Percentiles rank a stretch among this genome's conserved stretches.
Evolutionary conservation across 2,329 filamentous ascomycete species (phyloP).

Genomic region (Salinomyces thailandicus): DNA sequence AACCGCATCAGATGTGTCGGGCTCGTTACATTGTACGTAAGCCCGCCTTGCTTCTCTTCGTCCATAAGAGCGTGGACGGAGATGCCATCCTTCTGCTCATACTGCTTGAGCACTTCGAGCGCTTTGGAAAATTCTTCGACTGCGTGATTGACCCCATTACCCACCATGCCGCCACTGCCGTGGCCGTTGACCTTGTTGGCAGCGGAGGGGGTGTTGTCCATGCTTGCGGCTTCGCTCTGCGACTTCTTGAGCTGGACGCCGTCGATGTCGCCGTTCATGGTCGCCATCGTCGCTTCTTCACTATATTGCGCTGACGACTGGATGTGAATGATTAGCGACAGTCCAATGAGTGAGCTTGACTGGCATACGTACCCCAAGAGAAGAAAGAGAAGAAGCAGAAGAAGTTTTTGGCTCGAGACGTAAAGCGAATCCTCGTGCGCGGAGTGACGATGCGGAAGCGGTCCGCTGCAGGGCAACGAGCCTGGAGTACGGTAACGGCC

Average conservation of each 20-base stretch:
- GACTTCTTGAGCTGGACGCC: constrained; percentile 18
- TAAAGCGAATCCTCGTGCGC: not conserved
- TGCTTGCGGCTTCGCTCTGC: no score
- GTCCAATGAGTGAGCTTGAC: constrained; percentile 4
- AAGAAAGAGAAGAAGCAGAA: constrained; percentile 27
- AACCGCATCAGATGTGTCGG: not conserved
- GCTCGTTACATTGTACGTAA: constrained; percentile 67
- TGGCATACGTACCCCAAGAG: constrained; percentile 37
- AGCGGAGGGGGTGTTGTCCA: constrained; percentile 21
- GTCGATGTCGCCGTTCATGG: constrained; percentile 49
- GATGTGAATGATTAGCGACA: not conserved
- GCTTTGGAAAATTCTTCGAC: constrained; percentile 37
- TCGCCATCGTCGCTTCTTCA: constrained; percentile 36
- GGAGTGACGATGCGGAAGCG: no score
- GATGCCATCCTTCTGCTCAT: constrained; percentile 73
- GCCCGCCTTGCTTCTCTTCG: constrained; percentile 79
- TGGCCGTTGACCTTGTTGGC: constrained; percentile 1
- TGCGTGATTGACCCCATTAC: constrained; percentile 1
- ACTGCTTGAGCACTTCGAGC: constrained; percentile 58
- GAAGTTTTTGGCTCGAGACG: not conserved
- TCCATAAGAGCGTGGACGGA: constrained; percentile 79
- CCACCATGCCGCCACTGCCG: not conserved
- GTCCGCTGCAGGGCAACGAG: no score
- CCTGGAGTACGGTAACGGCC: no score
- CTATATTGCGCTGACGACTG: not conserved